Evolutionary conservation across 2,329 filamentous ascomycete genomes (phyloP).

Genomic region (Falciphora oryzae): DNA sequence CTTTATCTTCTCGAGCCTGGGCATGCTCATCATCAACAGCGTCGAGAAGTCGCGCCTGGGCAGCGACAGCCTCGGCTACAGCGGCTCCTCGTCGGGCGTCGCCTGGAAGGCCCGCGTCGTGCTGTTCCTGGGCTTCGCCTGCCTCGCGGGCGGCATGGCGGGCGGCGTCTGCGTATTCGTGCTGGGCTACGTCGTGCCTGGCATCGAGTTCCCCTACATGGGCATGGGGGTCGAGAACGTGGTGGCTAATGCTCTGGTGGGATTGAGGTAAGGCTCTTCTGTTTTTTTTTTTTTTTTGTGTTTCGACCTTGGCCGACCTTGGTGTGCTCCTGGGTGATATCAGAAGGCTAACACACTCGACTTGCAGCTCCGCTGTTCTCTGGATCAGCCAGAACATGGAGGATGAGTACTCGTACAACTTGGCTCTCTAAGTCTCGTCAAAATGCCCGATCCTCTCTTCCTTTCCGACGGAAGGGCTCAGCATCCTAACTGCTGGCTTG

Average conservation of each 20-base stretch:
- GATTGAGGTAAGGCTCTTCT: conserved; percentile 42
- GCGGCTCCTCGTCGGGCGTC: conserved; percentile 41
- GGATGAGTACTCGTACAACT: conserved; percentile 64
- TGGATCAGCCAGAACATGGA: conserved; percentile 70
- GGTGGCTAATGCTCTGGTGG: conserved; percentile 58
- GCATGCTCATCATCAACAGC: conserved; percentile 67
- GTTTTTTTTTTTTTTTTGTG: background rate
- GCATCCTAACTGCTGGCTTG: conserved; percentile 6
- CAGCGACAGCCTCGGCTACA: conserved; percentile 54
- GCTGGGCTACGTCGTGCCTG: conserved; percentile 56
- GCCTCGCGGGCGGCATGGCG: conserved; percentile 61
- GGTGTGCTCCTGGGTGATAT: background rate
- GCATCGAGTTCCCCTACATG: conserved; percentile 53
- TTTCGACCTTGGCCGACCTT: background rate
- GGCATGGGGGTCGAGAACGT: conserved; percentile 62
- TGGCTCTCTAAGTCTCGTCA: conserved; percentile 43
- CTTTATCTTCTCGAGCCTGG: conserved; percentile 59
- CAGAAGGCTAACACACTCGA: conserved; percentile 14
- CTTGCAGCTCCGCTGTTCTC: conserved; percentile 51
- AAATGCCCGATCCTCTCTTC: background rate
- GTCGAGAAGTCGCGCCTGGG: conserved; percentile 62
- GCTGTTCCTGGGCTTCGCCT: conserved; percentile 60
- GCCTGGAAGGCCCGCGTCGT: conserved; percentile 65
- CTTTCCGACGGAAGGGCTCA: background rate
- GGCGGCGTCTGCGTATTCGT: conserved; percentile 64